phyloP scores from a whole-genome alignment of 768 basidiomycete genomes.

The Russula emetica region DNA sequence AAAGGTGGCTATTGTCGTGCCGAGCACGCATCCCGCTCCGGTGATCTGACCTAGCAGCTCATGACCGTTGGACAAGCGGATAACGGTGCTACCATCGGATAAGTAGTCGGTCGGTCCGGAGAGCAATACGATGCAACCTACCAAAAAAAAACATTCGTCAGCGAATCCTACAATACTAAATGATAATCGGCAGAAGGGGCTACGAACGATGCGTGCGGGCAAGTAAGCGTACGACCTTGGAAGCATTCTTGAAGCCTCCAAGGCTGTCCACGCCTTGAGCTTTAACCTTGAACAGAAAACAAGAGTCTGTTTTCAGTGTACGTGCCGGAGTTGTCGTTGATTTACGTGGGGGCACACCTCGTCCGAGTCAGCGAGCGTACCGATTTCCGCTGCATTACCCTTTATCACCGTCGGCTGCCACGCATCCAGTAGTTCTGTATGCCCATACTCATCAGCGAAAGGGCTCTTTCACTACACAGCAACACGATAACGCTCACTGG shows the following conservation, averaged over 20 bases:
- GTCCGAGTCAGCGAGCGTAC: constrained; percentile 63
- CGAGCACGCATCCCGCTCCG: constrained; percentile 84
- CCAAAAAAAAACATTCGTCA: not conserved
- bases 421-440: constrained; percentile 57
- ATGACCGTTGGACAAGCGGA: constrained; percentile 73
- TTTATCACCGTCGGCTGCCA: constrained; percentile 93
- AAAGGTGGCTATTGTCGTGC: constrained; percentile 73
- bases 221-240: constrained; percentile 59
- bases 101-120: constrained; percentile 81
- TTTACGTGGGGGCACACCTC: constrained; percentile 49
- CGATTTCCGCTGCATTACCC: constrained; percentile 89
- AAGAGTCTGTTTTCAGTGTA: not conserved
- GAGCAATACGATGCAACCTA: constrained; percentile 62
- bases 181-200: not conserved
- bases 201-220: constrained; percentile 70
- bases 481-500: constrained; percentile 38
- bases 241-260: constrained; percentile 78
- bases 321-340: not conserved
- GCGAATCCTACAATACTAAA: not conserved
- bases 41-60: constrained; percentile 73
- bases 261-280: constrained; percentile 83
- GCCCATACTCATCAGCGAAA: not conserved
- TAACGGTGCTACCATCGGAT: constrained; percentile 69
- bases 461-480: not conserved
- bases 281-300: constrained; percentile 47